Evolutionary conservation across 208 protist species (phyloP).

Genomic region (Leishmania guyanensis): DNA sequence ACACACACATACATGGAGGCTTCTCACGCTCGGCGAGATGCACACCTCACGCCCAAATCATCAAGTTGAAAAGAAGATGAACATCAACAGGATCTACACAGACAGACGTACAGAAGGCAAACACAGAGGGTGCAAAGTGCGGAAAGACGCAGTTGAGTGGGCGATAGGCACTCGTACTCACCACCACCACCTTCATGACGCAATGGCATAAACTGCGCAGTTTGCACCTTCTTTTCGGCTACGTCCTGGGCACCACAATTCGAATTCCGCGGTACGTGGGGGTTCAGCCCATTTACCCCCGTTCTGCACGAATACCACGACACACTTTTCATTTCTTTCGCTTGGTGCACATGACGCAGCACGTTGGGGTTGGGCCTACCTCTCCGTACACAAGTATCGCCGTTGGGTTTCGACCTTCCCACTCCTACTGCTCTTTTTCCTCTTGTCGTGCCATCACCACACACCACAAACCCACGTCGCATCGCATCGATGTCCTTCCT

Average conservation of each 20-base stretch:
- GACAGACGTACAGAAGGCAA: background rate
- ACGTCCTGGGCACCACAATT: no score
- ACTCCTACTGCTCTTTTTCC: background rate
- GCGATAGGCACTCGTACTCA: background rate
- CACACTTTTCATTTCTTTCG: background rate
- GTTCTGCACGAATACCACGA: background rate
- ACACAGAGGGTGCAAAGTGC: no score
- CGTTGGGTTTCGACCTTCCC: background rate
- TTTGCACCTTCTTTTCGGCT: background rate
- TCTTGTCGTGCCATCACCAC: background rate
- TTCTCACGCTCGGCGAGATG: background rate
- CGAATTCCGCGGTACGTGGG: background rate
- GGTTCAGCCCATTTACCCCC: background rate
- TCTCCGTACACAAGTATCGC: background rate
- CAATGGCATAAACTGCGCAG: background rate
- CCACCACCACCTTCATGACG: background rate
- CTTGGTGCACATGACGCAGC: background rate
- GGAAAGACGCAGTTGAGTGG: background rate
- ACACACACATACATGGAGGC: background rate
- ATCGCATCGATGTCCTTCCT: background rate
- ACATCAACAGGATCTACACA: background rate
- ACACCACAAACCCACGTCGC: background rate
- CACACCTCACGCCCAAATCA: background rate
- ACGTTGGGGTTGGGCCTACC: background rate
- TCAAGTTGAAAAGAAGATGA: background rate